Evolutionary conservation across 345 rosid genomes (phyloP), one percentile per base, ranked within the genome.

Genomic region (Boechera divaricarpa): DNA sequence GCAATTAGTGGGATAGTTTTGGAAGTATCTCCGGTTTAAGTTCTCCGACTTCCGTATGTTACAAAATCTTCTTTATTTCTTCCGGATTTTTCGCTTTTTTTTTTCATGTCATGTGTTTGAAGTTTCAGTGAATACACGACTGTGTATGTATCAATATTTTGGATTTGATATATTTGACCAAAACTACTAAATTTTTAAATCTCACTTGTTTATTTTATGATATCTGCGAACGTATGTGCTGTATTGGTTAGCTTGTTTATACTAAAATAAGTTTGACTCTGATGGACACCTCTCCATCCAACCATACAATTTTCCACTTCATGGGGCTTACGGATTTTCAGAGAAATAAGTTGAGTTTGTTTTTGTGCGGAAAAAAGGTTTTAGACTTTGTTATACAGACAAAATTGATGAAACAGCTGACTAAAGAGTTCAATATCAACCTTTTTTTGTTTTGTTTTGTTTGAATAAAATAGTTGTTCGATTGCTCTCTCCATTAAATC

Each of bases 61-160:
- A 38, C 53, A 44, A 76, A 67, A 67, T 26, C 21, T 49, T 36
- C 73, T 73, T n/a, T 67, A 60, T 51, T 21, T 21, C 32, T 60
- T 61, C 74, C 74, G 79, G 69, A 13, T 51, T 21, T 42, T 60
- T 58, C 15, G 24, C 53, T 28, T 33, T 39, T 10, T 8, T 33
- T 33, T 35, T n/a, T 75, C 38, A 76, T 54, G 70, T 76, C 75
- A 76, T 33, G 7, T 60, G 56, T 69, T 76, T 69, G 79, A 76
- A 76, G 63, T 76, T 69, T 44, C 64, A 61, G 45, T 61, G 69
- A 60, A 76, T 36, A 49, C 55, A 51, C 18, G 6, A 13, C 28
- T 31, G 41, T 67, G 33, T 16, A 35, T 49, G 49, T 38, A 75
- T 6, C 9, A 18, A 5, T 35, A 47, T 38, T 38, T 47, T 57